phyloP scores from a whole-genome alignment of 2,329 filamentous ascomycete species.

The Apiospora pterosperma region DNA sequence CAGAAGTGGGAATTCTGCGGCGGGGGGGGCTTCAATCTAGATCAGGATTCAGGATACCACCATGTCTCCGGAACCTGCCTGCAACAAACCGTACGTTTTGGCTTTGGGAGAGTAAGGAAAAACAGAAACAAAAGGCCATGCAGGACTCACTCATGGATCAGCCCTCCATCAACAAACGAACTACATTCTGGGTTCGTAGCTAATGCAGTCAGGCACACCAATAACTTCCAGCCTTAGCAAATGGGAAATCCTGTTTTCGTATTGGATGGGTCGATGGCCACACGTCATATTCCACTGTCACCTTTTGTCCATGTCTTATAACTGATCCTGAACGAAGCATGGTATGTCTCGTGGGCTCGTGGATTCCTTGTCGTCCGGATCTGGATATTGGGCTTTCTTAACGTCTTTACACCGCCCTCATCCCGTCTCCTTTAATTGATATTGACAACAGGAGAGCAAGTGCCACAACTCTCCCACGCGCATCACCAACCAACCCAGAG shows the following conservation, averaged over 20 bases:
- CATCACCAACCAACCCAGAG: not conserved
- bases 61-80: not conserved
- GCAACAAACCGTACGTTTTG: too few relatives aligned
- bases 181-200: not conserved
- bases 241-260: not conserved
- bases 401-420: too few relatives aligned
- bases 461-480: not conserved
- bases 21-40: not conserved
- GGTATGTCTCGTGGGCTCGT: not conserved
- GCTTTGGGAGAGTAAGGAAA: not conserved
- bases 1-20: not conserved
- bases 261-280: not conserved
- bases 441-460: not conserved
- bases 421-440: not conserved
- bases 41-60: not conserved
- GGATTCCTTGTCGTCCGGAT: not conserved
- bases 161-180: not conserved
- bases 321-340: not conserved
- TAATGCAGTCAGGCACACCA: constrained; percentile 2
- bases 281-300: not conserved
- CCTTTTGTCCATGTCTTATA: not conserved
- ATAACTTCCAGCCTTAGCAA: not conserved
- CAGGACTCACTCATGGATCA: not conserved
- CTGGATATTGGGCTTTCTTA: not conserved
- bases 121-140: not conserved